Evolutionary conservation across 441 rosid species (phyloP).

Genomic region (Bocquillonia castaneifolia): DNA sequence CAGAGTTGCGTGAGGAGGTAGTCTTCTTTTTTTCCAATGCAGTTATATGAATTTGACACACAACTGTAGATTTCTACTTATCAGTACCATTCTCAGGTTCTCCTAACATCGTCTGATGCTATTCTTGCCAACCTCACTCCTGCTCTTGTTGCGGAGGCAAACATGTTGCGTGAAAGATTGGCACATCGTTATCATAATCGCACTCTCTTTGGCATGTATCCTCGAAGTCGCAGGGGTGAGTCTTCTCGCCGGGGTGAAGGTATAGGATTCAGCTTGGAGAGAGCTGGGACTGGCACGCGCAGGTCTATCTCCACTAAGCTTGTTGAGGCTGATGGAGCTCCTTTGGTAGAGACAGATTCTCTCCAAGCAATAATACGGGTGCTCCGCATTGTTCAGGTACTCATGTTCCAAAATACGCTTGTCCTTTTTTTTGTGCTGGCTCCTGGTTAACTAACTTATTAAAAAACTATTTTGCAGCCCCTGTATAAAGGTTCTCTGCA

Average conservation of each 20-base stretch:
- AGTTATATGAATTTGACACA: slow-evolving; percentile 4
- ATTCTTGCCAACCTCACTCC: slow-evolving; percentile 98
- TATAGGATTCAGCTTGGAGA: slow-evolving; percentile 57
- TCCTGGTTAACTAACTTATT: slow-evolving; percentile 19
- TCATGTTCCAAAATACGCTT: slow-evolving; percentile 9
- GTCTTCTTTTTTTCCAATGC: slow-evolving; percentile 14
- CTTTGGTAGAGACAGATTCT: slow-evolving; percentile 76
- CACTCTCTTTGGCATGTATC: slow-evolving; percentile 85
- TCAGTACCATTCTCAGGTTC: slow-evolving; percentile 53
- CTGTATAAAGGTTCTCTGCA: slow-evolving; percentile 89
- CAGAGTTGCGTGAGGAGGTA: slow-evolving; percentile 98
- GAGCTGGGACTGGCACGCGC: slow-evolving; percentile 61
- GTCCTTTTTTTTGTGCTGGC: slow-evolving; percentile 1
- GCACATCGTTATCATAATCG: slow-evolving; percentile 90
- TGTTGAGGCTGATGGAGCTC: slow-evolving; percentile 89
- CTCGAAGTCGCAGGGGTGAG: slow-evolving; percentile 94
- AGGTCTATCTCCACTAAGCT: slow-evolving; percentile 62
- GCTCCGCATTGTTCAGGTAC: slow-evolving; percentile 93
- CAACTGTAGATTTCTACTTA: not conserved
- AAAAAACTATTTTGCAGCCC: slow-evolving; percentile 52
- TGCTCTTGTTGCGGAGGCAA: slow-evolving; percentile 98
- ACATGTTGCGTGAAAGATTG: slow-evolving; percentile 95
- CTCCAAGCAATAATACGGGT: slow-evolving; percentile 83
- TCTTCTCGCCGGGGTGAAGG: slow-evolving; percentile 87
- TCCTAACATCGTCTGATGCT: slow-evolving; percentile 93